Evolutionary conservation across 2,329 filamentous ascomycete genomes (phyloP), one percentile per base, ranked within the genome.

Genomic region (Fusarium musae): DNA sequence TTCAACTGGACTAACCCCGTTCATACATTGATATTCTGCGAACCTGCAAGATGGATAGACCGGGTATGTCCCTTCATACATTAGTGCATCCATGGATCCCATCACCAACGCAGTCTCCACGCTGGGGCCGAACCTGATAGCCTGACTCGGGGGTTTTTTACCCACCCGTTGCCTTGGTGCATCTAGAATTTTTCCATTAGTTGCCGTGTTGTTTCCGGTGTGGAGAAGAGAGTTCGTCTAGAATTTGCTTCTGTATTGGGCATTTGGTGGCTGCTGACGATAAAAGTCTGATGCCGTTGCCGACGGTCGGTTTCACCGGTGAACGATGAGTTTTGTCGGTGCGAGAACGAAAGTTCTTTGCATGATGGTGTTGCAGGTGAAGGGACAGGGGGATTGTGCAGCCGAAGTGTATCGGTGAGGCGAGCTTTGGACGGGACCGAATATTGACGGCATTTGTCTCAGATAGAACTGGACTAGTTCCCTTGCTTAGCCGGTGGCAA

Each of bases 81-180:
- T 69, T 69, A 69, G 66, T 65, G 65, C 65, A 44, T 43, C n/a
- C 40, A 53, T 64, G 64, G 57, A 69, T 69, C 65, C 58, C 46
- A 34, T 49, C 32, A 40, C 43, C 52, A 23, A n/a, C 39, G 46
- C 26, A 12, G 37, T 40, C 37, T 36, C 50, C 63, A 66, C n/a
- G 44, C 17, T 36, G 44, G 65, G 39, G 65, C 57, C 34, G 42
- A 59, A 46, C 46, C 42, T 68, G 68, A 68, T 39, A 59, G 42
- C 46, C 42, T 68, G 68, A 68, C 43, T 72, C 53, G 39, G 28
- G 19, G 5, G 3, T 50, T 50, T 32, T 4, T 5, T 59, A 40
- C 28, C 63, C 52, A 71, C 50, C 57, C 56, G 59, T 58, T 69
- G 30, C 65, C 65, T 30, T 26, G 47, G 30, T 23, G 40, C 32